Base-by-base conservation (phyloP, 2,329 filamentous ascomycete genomes). In the Triangularia setosa region DNA sequence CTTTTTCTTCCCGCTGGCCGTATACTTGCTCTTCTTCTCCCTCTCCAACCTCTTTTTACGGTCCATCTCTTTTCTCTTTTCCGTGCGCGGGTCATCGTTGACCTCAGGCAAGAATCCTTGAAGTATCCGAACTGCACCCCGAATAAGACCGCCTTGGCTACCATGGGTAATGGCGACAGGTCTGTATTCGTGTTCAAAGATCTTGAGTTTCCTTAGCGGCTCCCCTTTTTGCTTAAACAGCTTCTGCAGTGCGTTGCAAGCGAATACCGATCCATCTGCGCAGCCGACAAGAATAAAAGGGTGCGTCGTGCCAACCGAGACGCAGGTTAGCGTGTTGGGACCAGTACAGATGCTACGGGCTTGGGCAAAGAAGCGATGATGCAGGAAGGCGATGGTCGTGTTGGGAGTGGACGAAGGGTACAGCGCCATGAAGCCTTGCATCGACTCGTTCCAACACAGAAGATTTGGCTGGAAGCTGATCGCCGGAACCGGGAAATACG, bases 151-250 rank as follows among this genome's bases (percentile, higher is more conserved):
- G 21, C 23, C 71, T 73, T 0, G 5, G 18, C 63, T 28, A 1
- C 66, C 59, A 6, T 61, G 23, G 7, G 28, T 58, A 1, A 23
- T 35, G 3, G 61, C 33, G 54, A 58, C 58, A 6, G 63, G 68
- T 24, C 79, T 76, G 68, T 83, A 84, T 70, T 87, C 83, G 69
- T 86, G 84, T 54, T 85, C 81, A 58, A 86, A 79, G 1, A 87
- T 53, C 69, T 76, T 79, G 11, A 81, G 63, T 67, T 81, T 81
- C 67, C 74, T 71, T 18, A 76, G 72, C 7, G 70, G 69, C 64
- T 76, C 77, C 54, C 77, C 72, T 52, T 78, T 76, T 63, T 79
- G 76, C 48, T 75, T 77, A 8, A 80, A 78, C 0, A 81, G 73
- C 66, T 79, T 78, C 61, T 78, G 77, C 57, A 82, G 70, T 25